Evolutionary conservation across 2,329 filamentous ascomycete genomes (phyloP).

Genomic region (Fonsecaea pedrosoi): DNA sequence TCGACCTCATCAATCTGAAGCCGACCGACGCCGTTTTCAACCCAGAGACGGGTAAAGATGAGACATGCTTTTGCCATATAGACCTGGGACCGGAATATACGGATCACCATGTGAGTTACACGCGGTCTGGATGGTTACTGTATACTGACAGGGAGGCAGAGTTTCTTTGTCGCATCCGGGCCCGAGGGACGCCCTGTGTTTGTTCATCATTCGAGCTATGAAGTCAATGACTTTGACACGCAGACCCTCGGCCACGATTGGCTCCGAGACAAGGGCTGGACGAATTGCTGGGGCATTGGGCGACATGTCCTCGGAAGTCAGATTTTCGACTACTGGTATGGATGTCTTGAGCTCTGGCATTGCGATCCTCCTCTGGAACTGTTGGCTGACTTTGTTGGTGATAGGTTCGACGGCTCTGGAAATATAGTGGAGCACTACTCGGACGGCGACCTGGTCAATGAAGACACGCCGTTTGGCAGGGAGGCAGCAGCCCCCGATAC

Average conservation of each 20-base stretch:
- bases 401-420: constrained; percentile 65
- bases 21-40: constrained; percentile 52
- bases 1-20: constrained; percentile 53
- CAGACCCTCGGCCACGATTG: constrained; percentile 74
- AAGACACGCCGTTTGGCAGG: constrained; percentile 44
- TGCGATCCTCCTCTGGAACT: background rate
- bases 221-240: constrained; percentile 74
- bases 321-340: constrained; percentile 74
- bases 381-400: constrained; percentile 5
- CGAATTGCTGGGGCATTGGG: constrained; percentile 73
- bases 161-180: constrained; percentile 42
- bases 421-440: constrained; percentile 75
- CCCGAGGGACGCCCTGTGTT: constrained; percentile 46
- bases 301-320: constrained; percentile 73
- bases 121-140: constrained; percentile 42
- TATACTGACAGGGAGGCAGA: constrained; percentile 31
- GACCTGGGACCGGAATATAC: constrained; percentile 55
- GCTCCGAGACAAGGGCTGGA: constrained; percentile 67
- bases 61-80: constrained; percentile 57
- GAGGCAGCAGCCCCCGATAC: constrained; percentile 43
- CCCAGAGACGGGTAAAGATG: constrained; percentile 36
- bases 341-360: background rate
- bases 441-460: constrained; percentile 63
- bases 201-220: constrained; percentile 72
- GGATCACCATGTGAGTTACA: constrained; percentile 58